Evolutionary conservation across 129 eudicot genomes (phyloP), one percentile per base, ranked within the genome.

Genomic region (Arctium minus): DNA sequence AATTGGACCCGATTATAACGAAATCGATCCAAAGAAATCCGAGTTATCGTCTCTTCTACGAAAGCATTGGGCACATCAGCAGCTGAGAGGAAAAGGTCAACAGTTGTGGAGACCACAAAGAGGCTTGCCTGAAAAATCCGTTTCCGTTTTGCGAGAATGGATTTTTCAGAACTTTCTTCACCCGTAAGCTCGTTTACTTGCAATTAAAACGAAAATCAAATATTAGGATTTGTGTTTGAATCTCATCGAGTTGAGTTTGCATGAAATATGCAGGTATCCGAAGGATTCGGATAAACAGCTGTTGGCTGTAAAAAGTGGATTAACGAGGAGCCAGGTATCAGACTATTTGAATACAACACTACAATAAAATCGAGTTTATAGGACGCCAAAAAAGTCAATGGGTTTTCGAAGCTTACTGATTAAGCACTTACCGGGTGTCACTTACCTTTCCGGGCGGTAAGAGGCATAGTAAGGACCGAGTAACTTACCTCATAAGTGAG

Each of bases 201-300:
- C 40, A 13, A 73, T 27, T 36, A 6, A 60, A 17, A 17, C 3
- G 56, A 17, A 60, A 70, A 31, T 1, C 13, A 11, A 44, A 22
- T 67, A 17, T 2, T 46, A n/a, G 13, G 67, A 31, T 62, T 64
- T 65, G 44, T 29, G 17, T 75, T 62, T 4, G 40, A 65, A 22
- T 13, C 33, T 6, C 0, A 60, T 17, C 9, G 29, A 60, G 30
- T n/a, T 31, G 9, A n/a, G 22, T n/a, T 69, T 8, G 75, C 31
- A 4, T 68, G 68, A 32, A 35, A 65, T 22, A 22, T 86, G 65
- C 87, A 92, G 97, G 86, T 92, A 92, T 64, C 97, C 97, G 0
- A 92, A 92, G 73, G 97, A 92, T 81, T 82, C 97, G 29, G 97
- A 90, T 85, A 92, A 92, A 85, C 94, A 92, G 50, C 86, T 92